Percentiles rank a stretch among this genome's conserved stretches.
phyloP scores from a whole-genome alignment of 1,139 yeast species.

The Eremothecium cymbalariae region DNA sequence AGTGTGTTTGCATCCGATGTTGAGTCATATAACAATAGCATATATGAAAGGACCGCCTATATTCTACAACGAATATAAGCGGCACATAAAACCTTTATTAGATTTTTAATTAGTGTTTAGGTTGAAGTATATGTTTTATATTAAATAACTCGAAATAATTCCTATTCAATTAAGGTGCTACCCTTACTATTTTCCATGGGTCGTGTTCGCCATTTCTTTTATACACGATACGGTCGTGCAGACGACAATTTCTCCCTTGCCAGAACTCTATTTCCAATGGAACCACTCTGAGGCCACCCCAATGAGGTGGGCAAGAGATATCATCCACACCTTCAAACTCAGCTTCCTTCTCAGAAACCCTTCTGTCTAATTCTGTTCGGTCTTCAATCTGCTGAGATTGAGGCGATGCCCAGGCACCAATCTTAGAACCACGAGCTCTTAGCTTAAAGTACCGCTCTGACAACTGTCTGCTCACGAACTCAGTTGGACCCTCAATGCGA shows the following conservation, averaged over 20 bases:
- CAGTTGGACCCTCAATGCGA: conserved; percentile 80
- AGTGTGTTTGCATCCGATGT: conserved; percentile 7
- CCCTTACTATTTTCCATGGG: conserved; percentile 57
- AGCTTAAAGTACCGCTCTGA: conserved; percentile 72
- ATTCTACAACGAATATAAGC: neutral
- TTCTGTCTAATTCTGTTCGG: conserved; percentile 55
- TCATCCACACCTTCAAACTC: conserved; percentile 55
- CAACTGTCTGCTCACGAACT: conserved; percentile 63
- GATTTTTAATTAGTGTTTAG: no score
- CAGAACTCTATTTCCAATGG: conserved; percentile 93
- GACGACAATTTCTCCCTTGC: conserved; percentile 89
- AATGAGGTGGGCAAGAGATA: conserved; percentile 83
- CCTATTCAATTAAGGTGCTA: conserved; percentile 60
- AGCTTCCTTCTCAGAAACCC: conserved; percentile 41
- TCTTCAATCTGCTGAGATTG: conserved; percentile 56
- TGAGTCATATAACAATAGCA: conserved; percentile 9
- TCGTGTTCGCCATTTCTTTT: conserved; percentile 45
- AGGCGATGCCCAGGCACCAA: conserved; percentile 97
- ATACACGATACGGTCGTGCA: conserved; percentile 84
- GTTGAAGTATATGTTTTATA: conserved; percentile 1
- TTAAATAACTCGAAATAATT: no score
- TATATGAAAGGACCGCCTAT: conserved; percentile 2
- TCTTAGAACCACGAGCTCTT: conserved; percentile 84
- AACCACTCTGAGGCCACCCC: conserved; percentile 90
- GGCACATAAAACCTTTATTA: no score